Evolutionary conservation across 1,139 yeast genomes (phyloP), one percentile per base, ranked within the genome.

Genomic region (Meyerozyma sp.): DNA sequence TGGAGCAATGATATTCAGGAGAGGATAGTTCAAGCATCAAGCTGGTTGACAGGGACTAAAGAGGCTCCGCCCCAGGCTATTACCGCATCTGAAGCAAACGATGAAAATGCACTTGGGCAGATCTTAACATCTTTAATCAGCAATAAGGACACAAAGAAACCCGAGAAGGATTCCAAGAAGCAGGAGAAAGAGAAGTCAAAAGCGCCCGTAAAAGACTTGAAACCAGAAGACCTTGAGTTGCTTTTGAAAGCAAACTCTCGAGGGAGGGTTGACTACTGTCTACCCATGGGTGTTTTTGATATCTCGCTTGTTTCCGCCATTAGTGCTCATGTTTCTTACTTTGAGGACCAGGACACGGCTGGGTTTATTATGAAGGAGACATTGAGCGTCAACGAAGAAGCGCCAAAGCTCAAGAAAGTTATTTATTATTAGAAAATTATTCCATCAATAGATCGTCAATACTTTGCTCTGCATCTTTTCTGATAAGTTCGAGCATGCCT

Each of bases 401-500:
- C 61, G 5, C 60, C 60, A 9, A 53, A 55, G 14, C 43, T 54
- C 8, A 61, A 61, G 45, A 51, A 54, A 8, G 73, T 67, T 2
- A 44, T 54, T 5, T 47, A 57, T 40, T 61, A 58, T 46, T 50
- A 52, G 32, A 21, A 8, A 27, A 5, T 43, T 49, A 54, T 45
- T 57, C 59, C 35, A 68, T 49, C 49, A 77, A 66, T 54, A 79
- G 73, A 53, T 79, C 84, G 50, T 86, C 94, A 37, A 87, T 72
- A 39, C 81, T 77, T 61, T 85, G 88, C 49, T 84, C 88, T 2
- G 95, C 83, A 58, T 93, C 98, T 53, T 78, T 77, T 57, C 84
- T 83, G 56, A 93, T 91, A 61, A 91, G 75, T 37, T 84, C 83
- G 49, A 88, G 70, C 98, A 93, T 91, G 0, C 98, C 98, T 49